Conservation (phyloP, 1,139 yeast genomes). For the Pichia sp. region DNA sequence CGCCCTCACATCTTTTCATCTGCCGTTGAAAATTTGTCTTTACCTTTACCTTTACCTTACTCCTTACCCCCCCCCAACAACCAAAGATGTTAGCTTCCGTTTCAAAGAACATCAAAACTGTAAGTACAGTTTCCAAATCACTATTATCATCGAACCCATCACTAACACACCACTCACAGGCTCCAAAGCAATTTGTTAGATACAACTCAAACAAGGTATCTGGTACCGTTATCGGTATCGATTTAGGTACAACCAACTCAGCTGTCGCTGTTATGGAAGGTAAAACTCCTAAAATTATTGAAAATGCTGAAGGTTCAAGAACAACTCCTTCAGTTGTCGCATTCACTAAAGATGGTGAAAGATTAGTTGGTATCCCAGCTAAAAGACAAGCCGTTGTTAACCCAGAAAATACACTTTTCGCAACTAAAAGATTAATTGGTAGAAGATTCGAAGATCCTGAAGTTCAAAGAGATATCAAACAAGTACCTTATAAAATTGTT, state of each 20-base stretch:
- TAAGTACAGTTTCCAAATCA: constrained; percentile 14
- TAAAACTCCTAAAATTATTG: constrained; percentile 90
- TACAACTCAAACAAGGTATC: constrained; percentile 44
- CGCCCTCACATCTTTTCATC: too few relatives aligned
- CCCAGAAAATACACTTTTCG: constrained; percentile 95
- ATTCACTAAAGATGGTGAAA: constrained; percentile 92
- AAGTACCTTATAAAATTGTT: constrained; percentile 95
- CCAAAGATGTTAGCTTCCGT: constrained; percentile 26
- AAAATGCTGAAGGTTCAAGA: constrained; percentile 98
- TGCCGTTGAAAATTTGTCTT: background rate
- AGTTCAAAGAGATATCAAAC: constrained; percentile 93
- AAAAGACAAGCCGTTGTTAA: constrained; percentile 98
- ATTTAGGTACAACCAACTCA: constrained; percentile 98
- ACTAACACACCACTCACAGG: background rate
- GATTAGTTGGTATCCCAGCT: constrained; percentile 97
- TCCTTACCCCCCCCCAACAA: background rate
- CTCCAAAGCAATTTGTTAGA: constrained; percentile 33
- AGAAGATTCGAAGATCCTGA: constrained; percentile 94
- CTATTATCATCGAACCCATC: background rate
- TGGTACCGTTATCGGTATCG: constrained; percentile 94
- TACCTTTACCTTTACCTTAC: background rate
- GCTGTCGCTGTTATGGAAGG: constrained; percentile 99
- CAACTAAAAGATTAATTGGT: constrained; percentile 98
- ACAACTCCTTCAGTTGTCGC: constrained; percentile 99
- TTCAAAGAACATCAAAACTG: constrained; percentile 27